Evolutionary conservation across 257 asterid species (phyloP), one percentile per base, ranked within the genome.

Genomic region (Asclepias syriaca): DNA sequence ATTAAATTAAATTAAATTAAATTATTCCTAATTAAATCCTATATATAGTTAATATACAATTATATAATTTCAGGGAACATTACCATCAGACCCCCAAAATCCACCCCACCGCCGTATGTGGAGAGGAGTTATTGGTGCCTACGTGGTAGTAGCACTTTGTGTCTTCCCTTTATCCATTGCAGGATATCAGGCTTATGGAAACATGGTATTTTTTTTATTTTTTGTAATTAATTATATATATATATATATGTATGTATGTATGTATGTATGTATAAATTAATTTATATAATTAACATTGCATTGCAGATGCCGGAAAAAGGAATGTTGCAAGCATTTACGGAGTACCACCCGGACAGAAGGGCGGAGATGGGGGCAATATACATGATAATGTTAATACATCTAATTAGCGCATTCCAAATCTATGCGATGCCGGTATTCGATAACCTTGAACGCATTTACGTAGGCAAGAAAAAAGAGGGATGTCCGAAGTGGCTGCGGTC

Each of bases 381-480:
- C 76, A 0, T 84, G 9, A n/a, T 82, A 6, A 66, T 82, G 55
- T n/a, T 84, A 43, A 76, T 84, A 70, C 88, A 84, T 79, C 83
- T 77, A 39, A 0, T 85, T 1, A 82, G 94, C 45, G 76, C 93
- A 10, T 89, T 82, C 80, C 96, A 92, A 71, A 77, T 92, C 51
- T 92, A 84, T n/a, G 93, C 85, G 0, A 86, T 92, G 85, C 90
- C 89, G 0, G 77, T 81, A 5, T 71, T 85, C 72, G 98, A 92
- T 86, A 92, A 89, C 85, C 72, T 83, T 34, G 86, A 85, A 72
- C 79, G 86, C 24, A 63, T 85, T 43, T 92, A 84, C 46, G 75
- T 68, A 3, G 72, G 66, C 80, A 85, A 65, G 83, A 85, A 79
- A 16, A 85, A 82, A 57, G 70, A 70, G 77, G 77, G 84, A 0